Conservation (phyloP, 176 grass and related monocot genomes). For the Themeda triandra region DNA sequence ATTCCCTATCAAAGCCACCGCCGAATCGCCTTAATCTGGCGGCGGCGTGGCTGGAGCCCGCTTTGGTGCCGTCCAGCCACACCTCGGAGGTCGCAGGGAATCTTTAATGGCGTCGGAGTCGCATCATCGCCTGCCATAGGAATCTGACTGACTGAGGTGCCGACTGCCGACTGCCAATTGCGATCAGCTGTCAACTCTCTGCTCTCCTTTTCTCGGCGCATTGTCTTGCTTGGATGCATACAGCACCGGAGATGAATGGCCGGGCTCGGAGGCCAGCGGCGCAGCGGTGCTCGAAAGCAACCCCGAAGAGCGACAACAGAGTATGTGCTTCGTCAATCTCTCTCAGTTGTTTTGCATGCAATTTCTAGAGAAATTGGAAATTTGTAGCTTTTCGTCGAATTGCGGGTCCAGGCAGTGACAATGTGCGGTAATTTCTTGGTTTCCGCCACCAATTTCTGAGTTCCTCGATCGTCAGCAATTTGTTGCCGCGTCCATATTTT, state of each 20-base stretch:
- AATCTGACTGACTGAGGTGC: not conserved
- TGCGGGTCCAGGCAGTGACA: conserved; percentile 29
- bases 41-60: conserved; percentile 28
- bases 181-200: not conserved
- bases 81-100: conserved; percentile 7
- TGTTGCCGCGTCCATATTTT: not conserved
- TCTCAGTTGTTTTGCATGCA: not conserved
- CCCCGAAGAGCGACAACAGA: conserved; percentile 58
- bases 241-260: conserved; percentile 39
- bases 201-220: not conserved
- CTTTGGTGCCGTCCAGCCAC: not conserved
- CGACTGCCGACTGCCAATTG: not conserved
- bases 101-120: conserved; percentile 21
- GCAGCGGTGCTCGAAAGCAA: not conserved
- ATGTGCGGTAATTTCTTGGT: not conserved
- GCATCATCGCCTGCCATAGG: not conserved
- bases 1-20: not conserved
- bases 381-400: conserved; percentile 37
- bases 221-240: not conserved
- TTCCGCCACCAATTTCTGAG: not conserved
- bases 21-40: not conserved
- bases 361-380: conserved; percentile 28
- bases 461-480: not conserved
- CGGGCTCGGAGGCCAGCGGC: conserved; percentile 28
- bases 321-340: conserved; percentile 45